Evolutionary conservation across 169 alveolate species (phyloP), one percentile per base, ranked within the genome.

Genomic region (Plasmodium malariae): DNA sequence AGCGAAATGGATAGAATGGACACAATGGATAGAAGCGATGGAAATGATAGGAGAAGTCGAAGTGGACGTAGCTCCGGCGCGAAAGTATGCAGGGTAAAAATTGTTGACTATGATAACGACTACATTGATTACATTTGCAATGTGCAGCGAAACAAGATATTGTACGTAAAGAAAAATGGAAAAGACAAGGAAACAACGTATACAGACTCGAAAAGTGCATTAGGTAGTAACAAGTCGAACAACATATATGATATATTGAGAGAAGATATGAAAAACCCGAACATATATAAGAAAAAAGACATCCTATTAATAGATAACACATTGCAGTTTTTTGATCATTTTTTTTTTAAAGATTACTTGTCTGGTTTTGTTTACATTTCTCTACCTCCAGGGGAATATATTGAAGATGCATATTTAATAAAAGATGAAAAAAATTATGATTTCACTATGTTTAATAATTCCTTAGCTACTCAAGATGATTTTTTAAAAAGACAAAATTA

Each of bases 341-440:
- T 87, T 3, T 91, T 91, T 72, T 91, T 87, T 69, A 57, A 62
- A 14, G 94, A 91, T 17, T 91, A 87, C 54, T 59, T 91, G 21
- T 65, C 80, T 2, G 87, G 86, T 28, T 91, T 87, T 87, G 94
- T 87, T 0, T 91, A 57, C 43, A 71, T 91, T 32, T 78, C 90
- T 17, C 55, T 91, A 24, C 94, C 94, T 14, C 92, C 90, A 3
- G 94, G 94, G 0, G 92, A 91, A 68, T 91, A 43, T 36, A 57
- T 80, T 24, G 70, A 63, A 54, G 94, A 89, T 32, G 67, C 92
- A 24, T 69, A 72, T 67, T 30, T 71, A 30, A 88, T 80, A 14
- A 83, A 72, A 43, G 94, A 88, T 21, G 91, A 89, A 26, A 85
- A 85, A 14, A 88, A 89, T 72, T 83, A 69, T 60, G 94, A 85